Evolutionary conservation across 2,329 filamentous ascomycete genomes (phyloP).

Genomic region (Aureobasidium namibiae): DNA sequence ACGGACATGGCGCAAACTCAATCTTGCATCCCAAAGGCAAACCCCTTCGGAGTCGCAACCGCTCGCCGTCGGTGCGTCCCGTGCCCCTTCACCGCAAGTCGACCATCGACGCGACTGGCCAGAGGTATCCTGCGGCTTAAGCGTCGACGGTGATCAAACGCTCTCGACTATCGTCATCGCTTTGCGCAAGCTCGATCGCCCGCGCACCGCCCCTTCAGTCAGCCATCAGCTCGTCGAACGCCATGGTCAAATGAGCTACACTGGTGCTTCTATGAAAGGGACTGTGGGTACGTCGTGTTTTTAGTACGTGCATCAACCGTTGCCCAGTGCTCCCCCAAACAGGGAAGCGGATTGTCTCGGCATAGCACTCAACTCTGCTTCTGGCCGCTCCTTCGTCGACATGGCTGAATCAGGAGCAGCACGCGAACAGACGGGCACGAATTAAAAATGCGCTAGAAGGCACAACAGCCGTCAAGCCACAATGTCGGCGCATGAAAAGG

Average conservation of each 20-base stretch:
- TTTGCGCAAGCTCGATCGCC: not conserved
- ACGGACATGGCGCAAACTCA: constrained; percentile 7
- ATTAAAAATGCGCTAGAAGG: not conserved
- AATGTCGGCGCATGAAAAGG: not conserved
- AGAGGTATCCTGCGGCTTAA: not conserved
- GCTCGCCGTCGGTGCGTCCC: not conserved
- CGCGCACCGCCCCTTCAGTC: not conserved
- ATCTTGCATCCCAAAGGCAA: constrained; percentile 8
- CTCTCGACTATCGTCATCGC: not conserved
- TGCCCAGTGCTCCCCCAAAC: constrained; percentile 5
- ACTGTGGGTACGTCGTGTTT: not conserved
- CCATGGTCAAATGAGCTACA: not conserved
- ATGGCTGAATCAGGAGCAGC: not conserved
- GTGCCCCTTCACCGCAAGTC: not conserved
- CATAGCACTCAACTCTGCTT: not conserved
- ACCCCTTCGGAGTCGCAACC: not conserved
- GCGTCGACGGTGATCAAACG: not conserved
- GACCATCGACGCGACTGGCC: not conserved
- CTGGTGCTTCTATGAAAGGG: not conserved
- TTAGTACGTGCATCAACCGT: not conserved
- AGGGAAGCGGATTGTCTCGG: constrained; percentile 9
- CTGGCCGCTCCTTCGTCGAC: not conserved
- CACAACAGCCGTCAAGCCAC: not conserved
- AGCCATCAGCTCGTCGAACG: not conserved
- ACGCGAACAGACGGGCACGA: not conserved